Conservation (phyloP, 1,284 basidiomycete species). For the Coriolopsis trogii region DNA sequence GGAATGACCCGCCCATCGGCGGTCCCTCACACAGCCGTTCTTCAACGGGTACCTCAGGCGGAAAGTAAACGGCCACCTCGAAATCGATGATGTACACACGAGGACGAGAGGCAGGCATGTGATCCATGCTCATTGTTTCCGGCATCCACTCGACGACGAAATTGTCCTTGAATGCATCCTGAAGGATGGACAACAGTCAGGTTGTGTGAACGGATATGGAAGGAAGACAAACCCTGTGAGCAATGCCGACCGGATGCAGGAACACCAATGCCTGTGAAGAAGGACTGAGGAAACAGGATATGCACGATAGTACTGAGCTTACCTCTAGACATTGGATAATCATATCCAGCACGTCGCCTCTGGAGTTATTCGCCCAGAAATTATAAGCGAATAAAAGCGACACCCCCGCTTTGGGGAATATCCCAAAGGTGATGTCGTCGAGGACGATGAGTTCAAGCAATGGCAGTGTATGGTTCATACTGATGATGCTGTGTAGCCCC, state of each 20-base stretch:
- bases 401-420: conserved; percentile 32
- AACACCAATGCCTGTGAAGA: neutral
- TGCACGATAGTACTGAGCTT: neutral
- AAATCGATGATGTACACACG: conserved; percentile 16
- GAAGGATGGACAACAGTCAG: neutral
- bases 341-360: conserved; percentile 35
- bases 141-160: conserved; percentile 19
- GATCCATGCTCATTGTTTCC: neutral
- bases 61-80: conserved; percentile 8
- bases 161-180: conserved; percentile 21
- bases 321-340: conserved; percentile 34
- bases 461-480: conserved; percentile 12
- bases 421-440: conserved; percentile 33
- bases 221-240: conserved; percentile 1
- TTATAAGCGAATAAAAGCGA: conserved; percentile 14
- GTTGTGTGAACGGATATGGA: neutral
- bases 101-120: neutral
- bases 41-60: conserved; percentile 10
- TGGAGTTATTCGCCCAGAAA: conserved; percentile 30
- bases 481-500: neutral
- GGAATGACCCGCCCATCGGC: conserved; percentile 1
- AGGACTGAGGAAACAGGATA: too few species aligned
- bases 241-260: conserved; percentile 1
- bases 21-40: conserved; percentile 9
- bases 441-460: conserved; percentile 31